Conservation (phyloP, 176 grass and related monocot species). For the sorghum (Sorghum bicolor) region Sorghum_bicolor_NCBIv3 NC_012872.2:70519001-70519500, state of each 20-base stretch:
- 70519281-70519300: neutral
- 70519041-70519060: slow-evolving; percentile 16
- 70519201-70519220: slow-evolving; percentile 14
- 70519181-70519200: slow-evolving; percentile 35
- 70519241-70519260: slow-evolving; percentile 36
- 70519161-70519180: slow-evolving; percentile 41
- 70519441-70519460: slow-evolving; percentile 40
- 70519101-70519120: neutral
- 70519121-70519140: neutral
- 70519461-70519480: slow-evolving; percentile 53
- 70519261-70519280: neutral
- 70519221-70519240: slow-evolving; percentile 36
- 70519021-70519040: neutral
- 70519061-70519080: slow-evolving; percentile 7
- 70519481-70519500: slow-evolving; percentile 74
- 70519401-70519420: slow-evolving; percentile 55
- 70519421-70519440: neutral
- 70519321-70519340: neutral
- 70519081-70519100: neutral
- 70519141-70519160: slow-evolving; percentile 29
- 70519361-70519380: slow-evolving; percentile 55
- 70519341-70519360: neutral
- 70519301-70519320: neutral
- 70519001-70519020: too few relatives aligned
- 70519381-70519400: slow-evolving; percentile 69